These are phyloP conservation scores for Apophysomyces elegans DNA, from an alignment of 371 early-diverging fungal genomes.

Conservation along the genomic window DNA sequence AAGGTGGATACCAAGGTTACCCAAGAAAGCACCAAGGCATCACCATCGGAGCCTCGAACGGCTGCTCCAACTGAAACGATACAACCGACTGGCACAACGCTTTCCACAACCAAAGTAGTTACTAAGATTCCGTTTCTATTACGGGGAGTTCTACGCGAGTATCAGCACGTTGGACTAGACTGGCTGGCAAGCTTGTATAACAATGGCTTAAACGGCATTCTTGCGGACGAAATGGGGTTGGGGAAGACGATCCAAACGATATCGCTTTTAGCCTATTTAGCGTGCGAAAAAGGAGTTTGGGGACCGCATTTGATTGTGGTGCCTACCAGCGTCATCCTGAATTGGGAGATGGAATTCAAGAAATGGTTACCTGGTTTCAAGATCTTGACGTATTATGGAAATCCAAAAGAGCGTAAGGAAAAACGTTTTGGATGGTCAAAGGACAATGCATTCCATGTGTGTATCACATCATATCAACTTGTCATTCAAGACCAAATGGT, in stretches of 20 bases:
- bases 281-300: constrained; percentile 74
- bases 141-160: constrained; percentile 72
- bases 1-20: background rate
- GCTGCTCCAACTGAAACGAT: constrained; percentile 11
- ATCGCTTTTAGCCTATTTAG: constrained; percentile 76
- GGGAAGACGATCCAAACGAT: constrained; percentile 99
- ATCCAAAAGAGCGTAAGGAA: constrained; percentile 76
- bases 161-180: constrained; percentile 79
- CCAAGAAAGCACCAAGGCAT: background rate
- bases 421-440: constrained; percentile 84
- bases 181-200: constrained; percentile 92
- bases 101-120: constrained; percentile 48
- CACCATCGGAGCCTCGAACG: background rate
- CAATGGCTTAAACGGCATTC: constrained; percentile 93
- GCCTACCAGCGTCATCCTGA: constrained; percentile 91
- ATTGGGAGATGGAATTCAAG: constrained; percentile 96
- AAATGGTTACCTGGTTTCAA: constrained; percentile 91
- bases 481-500: constrained; percentile 79
- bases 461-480: constrained; percentile 88
- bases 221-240: constrained; percentile 99
- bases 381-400: constrained; percentile 84
- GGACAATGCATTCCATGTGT: constrained; percentile 83
- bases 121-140: constrained; percentile 64
- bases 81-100: constrained; percentile 37
- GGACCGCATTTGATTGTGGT: constrained; percentile 92